Evolutionary conservation across 257 asterid species (phyloP), one percentile per base, ranked within the genome.

Genomic region (Fraxinus americana): DNA sequence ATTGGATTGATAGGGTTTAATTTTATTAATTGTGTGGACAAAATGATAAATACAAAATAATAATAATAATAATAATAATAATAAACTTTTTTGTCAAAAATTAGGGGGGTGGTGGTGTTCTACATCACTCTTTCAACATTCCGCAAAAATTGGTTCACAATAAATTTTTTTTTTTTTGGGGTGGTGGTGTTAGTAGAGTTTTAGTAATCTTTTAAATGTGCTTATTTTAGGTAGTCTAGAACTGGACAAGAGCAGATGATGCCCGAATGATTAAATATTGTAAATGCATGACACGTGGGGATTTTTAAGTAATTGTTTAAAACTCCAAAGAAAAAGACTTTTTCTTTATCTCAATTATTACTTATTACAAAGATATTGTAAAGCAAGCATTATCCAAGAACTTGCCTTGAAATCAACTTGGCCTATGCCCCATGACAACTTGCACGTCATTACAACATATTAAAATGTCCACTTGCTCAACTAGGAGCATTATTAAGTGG

Each of bases 361-460:
- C 11, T 38, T 7, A 38, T 6, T 32, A 21, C 43, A 1, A 7
- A 17, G 5, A 43, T 23, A 21, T 12, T 41, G 27, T 16, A n/a
- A 6, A 71, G 11, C 11, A 21, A 71, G 30, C 10, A 41, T 13
- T 38, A 25, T 36, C 36, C 17, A 43, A 71, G 38, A 71, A 48
- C 34, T 71, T 39, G 57, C 30, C 59, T 71, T 4, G 19, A 38
- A 72, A 76, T 68, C 79, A 82, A 85, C 69, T 74, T 69, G 73
- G 11, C 78, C 71, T 74, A 75, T 32, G 71, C 17, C 39, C 54
- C 74, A 69, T 79, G 79, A 41, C 81, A 79, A 79, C 43, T 82
- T 76, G 84, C 82, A 77, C 76, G 81, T 82, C 77, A 79, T 82
- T 6, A 30, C 32, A 76, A 75, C 67, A 70, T 25, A 77, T 25